Evolutionary conservation across 2,329 filamentous ascomycete genomes (phyloP), one percentile per base, ranked within the genome.

Genomic region (Pestalotiopsis sp.): DNA sequence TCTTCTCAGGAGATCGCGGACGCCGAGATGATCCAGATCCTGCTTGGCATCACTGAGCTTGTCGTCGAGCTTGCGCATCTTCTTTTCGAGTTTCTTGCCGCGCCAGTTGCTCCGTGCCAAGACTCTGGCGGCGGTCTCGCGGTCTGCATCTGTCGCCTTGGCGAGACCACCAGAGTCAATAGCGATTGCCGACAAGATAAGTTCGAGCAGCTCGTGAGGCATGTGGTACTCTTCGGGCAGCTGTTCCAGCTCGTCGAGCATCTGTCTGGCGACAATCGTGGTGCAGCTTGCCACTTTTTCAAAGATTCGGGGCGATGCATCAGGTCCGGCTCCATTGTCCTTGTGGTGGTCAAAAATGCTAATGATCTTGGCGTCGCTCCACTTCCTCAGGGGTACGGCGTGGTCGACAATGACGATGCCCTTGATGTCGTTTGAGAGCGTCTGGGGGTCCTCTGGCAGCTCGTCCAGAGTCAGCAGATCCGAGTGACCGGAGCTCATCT

Each of bases 381-480:
- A 85, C 71, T 82, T 82, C 5, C 82, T 77, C 66, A 84, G 70
- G 4, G 83, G 82, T 11, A 73, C 72, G 0, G 80, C 75, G 66
- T 85, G 83, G 70, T 85, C 83, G 4, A 85, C 83, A 4, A 85
- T 73, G 2, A 84, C 77, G 39, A 85, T 82, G n/a, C 83, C 83
- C 57, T 77, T 79, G 56, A 85, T 75, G 69, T 82, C 81, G 20
- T 70, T 72, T 12, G 78, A 75, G 13, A 85, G 75, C 1, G 82
- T 84, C 67, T 84, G 81, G 1, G 82, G 80, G 60, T 83, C 80
- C 70, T 83, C 82, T 13, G 83, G 82, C 3, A 85, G 76, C 73
- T 85, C 83, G 69, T 84, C 81, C n/a, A 82, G 77, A 7, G 82
- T 85, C 49, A 85, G 75, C 1, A 85, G 73, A 69, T 85, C 83